phyloP scores from a whole-genome alignment of 768 basidiomycete genomes.

The Suillus discolor region DNA sequence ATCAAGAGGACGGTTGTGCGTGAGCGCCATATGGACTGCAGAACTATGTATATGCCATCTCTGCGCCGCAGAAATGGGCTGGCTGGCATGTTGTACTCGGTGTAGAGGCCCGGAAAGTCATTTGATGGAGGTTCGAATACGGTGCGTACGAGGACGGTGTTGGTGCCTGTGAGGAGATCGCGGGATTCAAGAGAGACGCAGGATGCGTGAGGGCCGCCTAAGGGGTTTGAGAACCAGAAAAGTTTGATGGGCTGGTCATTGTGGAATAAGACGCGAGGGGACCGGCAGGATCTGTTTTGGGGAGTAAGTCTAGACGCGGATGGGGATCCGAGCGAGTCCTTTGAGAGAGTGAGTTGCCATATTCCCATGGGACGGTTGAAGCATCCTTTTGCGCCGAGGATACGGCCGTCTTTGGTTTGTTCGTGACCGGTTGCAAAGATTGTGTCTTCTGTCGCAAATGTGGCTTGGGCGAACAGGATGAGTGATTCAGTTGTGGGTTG shows the following conservation, averaged over 20 bases:
- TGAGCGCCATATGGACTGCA: conserved; percentile 58
- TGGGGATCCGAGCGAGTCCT: conserved; percentile 13
- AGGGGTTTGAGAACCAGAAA: conserved; percentile 55
- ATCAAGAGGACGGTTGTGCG: conserved; percentile 53
- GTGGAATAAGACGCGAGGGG: conserved; percentile 50
- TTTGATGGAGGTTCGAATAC: conserved; percentile 38
- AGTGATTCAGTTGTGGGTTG: conserved; percentile 13
- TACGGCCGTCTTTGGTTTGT: conserved; percentile 53
- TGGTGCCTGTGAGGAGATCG: conserved; percentile 31
- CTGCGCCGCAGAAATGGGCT: conserved; percentile 40
- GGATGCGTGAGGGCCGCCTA: conserved; percentile 63
- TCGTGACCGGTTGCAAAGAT: conserved; percentile 67
- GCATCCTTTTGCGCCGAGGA: conserved; percentile 62
- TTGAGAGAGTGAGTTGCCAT: conserved; percentile 47
- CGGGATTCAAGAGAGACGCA: conserved; percentile 52
- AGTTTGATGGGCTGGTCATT: conserved; percentile 30
- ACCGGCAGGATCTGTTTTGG: conserved; percentile 52
- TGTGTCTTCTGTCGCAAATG: conserved; percentile 46
- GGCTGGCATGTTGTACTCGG: conserved; percentile 46
- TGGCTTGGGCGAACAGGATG: conserved; percentile 56
- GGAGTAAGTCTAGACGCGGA: conserved; percentile 43
- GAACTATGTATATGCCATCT: conserved; percentile 34
- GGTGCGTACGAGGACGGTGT: conserved; percentile 40
- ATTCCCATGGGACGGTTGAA: conserved; percentile 60
- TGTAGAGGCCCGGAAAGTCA: conserved; percentile 66